A percentile compares a stretch with the other conserved stretches of the same genome.
Evolutionary conservation across 257 asterid genomes (phyloP).

Genomic region (Cynanchum wilfordii): DNA sequence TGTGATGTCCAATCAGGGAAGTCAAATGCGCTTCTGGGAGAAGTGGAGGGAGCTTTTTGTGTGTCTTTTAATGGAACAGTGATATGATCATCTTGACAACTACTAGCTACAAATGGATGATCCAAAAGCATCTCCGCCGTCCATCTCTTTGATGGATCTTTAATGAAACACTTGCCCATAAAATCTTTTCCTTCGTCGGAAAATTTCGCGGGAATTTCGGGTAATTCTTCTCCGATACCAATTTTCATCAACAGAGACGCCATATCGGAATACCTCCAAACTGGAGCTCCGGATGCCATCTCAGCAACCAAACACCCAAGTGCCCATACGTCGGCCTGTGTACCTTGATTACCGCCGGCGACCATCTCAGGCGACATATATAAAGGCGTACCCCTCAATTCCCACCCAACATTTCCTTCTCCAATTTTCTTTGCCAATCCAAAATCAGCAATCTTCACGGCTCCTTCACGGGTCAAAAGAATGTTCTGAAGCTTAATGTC

Average conservation of each 20-base stretch:
- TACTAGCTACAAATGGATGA: conserved; percentile 53
- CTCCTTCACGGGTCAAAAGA: conserved; percentile 40
- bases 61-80: conserved; percentile 13
- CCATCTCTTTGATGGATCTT: conserved; percentile 64
- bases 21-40: conserved; percentile 77
- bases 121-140: conserved; percentile 89
- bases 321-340: conserved; percentile 82
- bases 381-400: conserved; percentile 77
- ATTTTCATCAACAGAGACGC: conserved; percentile 56
- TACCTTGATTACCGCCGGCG: conserved; percentile 49
- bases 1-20: conserved; percentile 57
- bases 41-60: conserved; percentile 15
- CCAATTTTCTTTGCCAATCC: conserved; percentile 59
- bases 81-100: conserved; percentile 10
- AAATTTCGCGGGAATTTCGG: conserved; percentile 47
- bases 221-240: conserved; percentile 55
- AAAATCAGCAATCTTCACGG: conserved; percentile 66
- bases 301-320: conserved; percentile 74
- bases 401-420: conserved; percentile 15
- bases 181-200: conserved; percentile 70
- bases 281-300: conserved; percentile 61
- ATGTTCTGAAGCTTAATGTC: conserved; percentile 83
- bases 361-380: conserved; percentile 95
- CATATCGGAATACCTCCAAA: conserved; percentile 45
- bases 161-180: conserved; percentile 46